A percentile compares a stretch with the other conserved stretches of the same genome.
Conservation (phyloP, 2,329 filamentous ascomycete genomes). For the Magnaporthiopsis poae region DNA sequence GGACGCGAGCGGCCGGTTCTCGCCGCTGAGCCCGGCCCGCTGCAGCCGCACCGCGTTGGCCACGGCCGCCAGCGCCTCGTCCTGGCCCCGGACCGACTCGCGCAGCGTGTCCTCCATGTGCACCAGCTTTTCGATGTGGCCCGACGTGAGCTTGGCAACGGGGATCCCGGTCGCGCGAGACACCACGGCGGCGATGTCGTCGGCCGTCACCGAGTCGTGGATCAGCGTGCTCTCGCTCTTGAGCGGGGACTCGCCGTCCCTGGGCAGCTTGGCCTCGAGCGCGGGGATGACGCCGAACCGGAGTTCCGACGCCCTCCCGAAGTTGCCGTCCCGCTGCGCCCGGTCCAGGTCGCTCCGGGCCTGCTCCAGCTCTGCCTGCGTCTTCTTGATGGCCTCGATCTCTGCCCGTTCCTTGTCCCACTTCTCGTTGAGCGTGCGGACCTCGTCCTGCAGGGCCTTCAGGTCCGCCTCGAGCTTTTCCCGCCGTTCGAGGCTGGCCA, state of each 20-base stretch:
- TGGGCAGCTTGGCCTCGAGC: constrained; percentile 68
- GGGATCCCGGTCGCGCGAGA: constrained; percentile 88
- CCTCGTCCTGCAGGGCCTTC: constrained; percentile 67
- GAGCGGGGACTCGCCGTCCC: constrained; percentile 49
- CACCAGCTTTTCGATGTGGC: constrained; percentile 87
- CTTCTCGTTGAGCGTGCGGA: constrained; percentile 60
- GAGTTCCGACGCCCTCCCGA: constrained; percentile 80
- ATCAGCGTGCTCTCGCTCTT: constrained; percentile 51
- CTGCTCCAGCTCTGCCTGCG: constrained; percentile 79
- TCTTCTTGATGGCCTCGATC: constrained; percentile 76
- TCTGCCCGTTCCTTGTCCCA: constrained; percentile 87
- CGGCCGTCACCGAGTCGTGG: constrained; percentile 87
- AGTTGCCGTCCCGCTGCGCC: constrained; percentile 79
- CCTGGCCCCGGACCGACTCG: constrained; percentile 78
- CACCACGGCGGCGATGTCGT: constrained; percentile 89
- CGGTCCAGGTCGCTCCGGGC: constrained; percentile 77
- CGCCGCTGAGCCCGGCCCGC: constrained; percentile 78
- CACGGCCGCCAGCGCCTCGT: constrained; percentile 83
- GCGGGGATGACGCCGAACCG: constrained; percentile 78
- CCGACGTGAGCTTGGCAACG: constrained; percentile 80
- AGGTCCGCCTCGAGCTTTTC: constrained; percentile 75
- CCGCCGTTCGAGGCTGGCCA: constrained; percentile 76
- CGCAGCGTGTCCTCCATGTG: constrained; percentile 88
- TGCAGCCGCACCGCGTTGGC: constrained; percentile 90
- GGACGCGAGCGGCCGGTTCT: constrained; percentile 81